These are phyloP conservation scores for Alternaria brassicicola DNA, from an alignment of 2,329 filamentous ascomycete genomes.

Conservation along the genomic window DNA sequence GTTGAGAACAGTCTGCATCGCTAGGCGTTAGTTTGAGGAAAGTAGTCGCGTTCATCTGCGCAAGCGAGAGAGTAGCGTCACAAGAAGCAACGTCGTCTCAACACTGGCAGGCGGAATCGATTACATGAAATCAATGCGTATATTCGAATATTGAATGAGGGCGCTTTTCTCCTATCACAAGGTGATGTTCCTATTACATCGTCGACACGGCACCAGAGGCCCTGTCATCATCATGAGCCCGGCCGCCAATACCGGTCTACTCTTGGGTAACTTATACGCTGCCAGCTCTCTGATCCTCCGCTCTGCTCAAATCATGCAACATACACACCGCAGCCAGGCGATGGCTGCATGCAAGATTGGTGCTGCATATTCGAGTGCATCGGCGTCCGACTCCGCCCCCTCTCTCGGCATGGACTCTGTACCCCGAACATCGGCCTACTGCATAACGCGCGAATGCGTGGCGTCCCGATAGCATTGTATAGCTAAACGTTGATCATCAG, in stretches of 20 bases:
- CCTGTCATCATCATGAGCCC: slow-evolving; percentile 28
- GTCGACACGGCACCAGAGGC: slow-evolving; percentile 15
- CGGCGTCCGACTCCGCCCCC: neutral
- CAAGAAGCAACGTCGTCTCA: neutral
- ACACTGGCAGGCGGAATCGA: neutral
- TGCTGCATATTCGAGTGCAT: neutral
- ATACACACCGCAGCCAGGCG: neutral
- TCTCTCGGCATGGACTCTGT: neutral
- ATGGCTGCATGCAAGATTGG: neutral
- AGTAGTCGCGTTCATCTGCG: neutral
- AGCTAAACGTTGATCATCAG: neutral
- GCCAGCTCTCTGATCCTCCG: neutral
- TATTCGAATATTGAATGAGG: slow-evolving; percentile 19
- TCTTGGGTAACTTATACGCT: neutral
- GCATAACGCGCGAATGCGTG: neutral
- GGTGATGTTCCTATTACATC: neutral
- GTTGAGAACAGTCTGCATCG: neutral
- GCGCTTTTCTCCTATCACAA: slow-evolving; percentile 18
- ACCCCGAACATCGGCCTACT: neutral
- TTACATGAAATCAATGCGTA: slow-evolving; percentile 15
- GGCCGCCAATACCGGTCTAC: neutral
- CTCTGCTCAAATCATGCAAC: neutral
- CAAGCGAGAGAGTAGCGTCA: neutral
- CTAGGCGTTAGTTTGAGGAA: neutral
- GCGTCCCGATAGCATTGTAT: slow-evolving; percentile 4